Evolutionary conservation across 495 filamentous ascomycete genomes (phyloP).

Genomic region (Penicillium riverlandense): DNA sequence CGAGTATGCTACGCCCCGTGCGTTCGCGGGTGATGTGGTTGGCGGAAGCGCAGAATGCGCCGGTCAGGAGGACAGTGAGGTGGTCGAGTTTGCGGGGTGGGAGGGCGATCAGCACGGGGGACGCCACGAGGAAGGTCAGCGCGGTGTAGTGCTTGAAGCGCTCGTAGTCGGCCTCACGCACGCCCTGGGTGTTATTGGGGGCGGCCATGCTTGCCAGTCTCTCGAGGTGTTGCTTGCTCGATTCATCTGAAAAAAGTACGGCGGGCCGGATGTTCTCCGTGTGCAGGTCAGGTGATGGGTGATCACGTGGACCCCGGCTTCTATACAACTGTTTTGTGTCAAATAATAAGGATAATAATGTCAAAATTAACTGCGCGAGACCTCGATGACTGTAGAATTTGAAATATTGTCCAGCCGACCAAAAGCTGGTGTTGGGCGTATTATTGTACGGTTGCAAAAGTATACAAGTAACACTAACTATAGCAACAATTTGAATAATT

Average conservation of each 20-base stretch:
- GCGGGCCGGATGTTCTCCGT: background rate
- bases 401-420: no score
- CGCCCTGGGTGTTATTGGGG: slow-evolving; percentile 1
- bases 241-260: slow-evolving; percentile 1
- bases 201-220: slow-evolving; percentile 7
- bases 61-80: slow-evolving; percentile 51
- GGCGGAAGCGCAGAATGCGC: slow-evolving; percentile 53
- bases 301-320: no score
- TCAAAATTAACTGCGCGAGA: no score
- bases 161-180: slow-evolving; percentile 38
- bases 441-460: no score
- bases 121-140: slow-evolving; percentile 54
- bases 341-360: no score
- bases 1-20: slow-evolving; percentile 48
- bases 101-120: slow-evolving; percentile 63
- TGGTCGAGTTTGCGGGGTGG: slow-evolving; percentile 73
- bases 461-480: no score
- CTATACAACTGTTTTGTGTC: no score
- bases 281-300: slow-evolving; percentile 5
- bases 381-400: no score
- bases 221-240: background rate
- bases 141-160: slow-evolving; percentile 54
- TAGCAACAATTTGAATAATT: no score
- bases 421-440: no score
- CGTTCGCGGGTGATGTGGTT: slow-evolving; percentile 51